Evolutionary conservation across 148 eudicot genomes (phyloP), one percentile per base, ranked within the genome.

Genomic region (Nepenthes mirabilis): DNA sequence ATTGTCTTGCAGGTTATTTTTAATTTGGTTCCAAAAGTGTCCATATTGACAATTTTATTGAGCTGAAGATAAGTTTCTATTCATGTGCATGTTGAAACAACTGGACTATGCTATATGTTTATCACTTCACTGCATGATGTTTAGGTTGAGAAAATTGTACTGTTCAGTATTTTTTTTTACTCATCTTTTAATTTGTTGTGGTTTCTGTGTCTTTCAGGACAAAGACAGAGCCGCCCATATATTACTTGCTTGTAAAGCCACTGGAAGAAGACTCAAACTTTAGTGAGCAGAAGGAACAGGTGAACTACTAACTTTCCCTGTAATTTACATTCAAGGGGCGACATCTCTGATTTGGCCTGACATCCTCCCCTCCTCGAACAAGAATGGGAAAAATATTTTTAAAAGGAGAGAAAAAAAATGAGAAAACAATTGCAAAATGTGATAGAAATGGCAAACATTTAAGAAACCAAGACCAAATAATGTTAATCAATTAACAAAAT

Each of bases 1-100:
- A 71, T 47, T 59, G 13, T 43, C 36, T 35, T 72, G 68, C 94
- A 91, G 98, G 98, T 91, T 91, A 91, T 80, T 86, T 91, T 82
- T 91, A 71, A 80, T 82, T 85, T 86, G 71, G 96, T 91, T 83
- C 90, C 82, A 74, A 81, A 91, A 81, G 94, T 83, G 74, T 91
- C 77, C 90, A 85, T 91, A 91, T 91, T 85, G 91, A 85, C 91
- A 88, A 82, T 91, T 87, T 88, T 85, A 80, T 83, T 83, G 96
- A 88, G 94, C 77, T 86, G 67, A 88, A 88, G 98, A 88, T 91
- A 91, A 91, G 98, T 88, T 82, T 85, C 96, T 74, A 65, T 79
- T 76, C 81, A 77, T 75, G 83, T 83, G 78, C 85, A 84, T 82
- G 77, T 73, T 57, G 67, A 23, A 23, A 23, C 23, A 23, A 23